Percentiles rank a stretch among this genome's conserved stretches.
Evolutionary conservation across 371 early-diverging fungal genomes (phyloP).

Genomic region (Haplosporangium sp.): DNA sequence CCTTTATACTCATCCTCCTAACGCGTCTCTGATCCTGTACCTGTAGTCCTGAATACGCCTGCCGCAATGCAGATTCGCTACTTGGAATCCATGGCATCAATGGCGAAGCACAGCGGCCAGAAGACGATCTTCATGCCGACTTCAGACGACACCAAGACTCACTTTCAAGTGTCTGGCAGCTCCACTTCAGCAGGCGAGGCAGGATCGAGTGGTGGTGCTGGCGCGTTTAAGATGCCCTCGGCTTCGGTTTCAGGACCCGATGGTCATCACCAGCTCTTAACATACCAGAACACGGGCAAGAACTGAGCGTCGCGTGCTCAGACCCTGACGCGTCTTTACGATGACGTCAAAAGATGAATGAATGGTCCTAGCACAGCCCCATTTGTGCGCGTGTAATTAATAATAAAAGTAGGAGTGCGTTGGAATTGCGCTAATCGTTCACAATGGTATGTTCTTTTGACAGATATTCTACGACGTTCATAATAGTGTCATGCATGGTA

Average conservation of each 20-base stretch:
- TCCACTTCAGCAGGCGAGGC: neutral
- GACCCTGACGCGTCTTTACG: neutral
- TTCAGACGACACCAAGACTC: conserved; percentile 25
- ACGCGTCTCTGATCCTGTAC: neutral
- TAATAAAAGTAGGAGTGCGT: too few species aligned
- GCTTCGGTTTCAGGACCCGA: conserved; percentile 13
- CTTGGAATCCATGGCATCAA: conserved; percentile 83
- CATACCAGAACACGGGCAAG: conserved; percentile 26
- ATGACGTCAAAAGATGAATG: neutral
- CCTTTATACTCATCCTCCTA: neutral
- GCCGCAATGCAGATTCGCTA: conserved; percentile 81
- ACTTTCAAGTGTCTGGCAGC: conserved; percentile 16
- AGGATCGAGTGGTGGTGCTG: neutral
- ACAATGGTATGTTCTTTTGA: too few species aligned
- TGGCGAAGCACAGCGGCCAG: conserved; percentile 73
- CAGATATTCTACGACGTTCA: too few species aligned
- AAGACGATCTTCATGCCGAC: conserved; percentile 79
- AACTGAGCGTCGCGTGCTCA: neutral
- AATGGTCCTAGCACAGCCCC: too few species aligned
- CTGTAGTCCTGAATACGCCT: conserved; percentile 43
- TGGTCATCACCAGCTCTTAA: conserved; percentile 18
- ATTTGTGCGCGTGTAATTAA: neutral
- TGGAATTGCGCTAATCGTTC: too few species aligned
- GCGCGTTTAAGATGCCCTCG: conserved; percentile 9
- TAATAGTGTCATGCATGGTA: too few species aligned